phyloP scores from a whole-genome alignment of 2,329 filamentous ascomycete genomes.

The Triangularia setosa region DNA sequence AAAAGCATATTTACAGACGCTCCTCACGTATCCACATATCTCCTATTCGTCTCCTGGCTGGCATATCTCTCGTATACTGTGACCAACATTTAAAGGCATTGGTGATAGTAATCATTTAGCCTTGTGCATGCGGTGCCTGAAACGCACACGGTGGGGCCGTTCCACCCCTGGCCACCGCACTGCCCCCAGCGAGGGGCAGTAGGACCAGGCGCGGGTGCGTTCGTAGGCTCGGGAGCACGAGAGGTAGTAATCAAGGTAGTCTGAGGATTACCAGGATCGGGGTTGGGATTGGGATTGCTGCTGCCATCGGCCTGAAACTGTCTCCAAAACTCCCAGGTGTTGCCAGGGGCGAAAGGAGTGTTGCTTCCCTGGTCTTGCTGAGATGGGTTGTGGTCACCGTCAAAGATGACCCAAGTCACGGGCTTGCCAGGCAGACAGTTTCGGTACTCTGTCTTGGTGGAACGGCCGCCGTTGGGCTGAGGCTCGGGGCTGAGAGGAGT shows the following conservation, averaged over 20 bases:
- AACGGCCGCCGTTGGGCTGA: slow-evolving; percentile 9
- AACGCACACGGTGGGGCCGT: slow-evolving; percentile 34
- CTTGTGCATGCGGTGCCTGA: slow-evolving; percentile 34
- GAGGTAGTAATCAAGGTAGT: not conserved
- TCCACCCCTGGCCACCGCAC: slow-evolving; percentile 36
- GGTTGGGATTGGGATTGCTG: not conserved
- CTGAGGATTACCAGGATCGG: not conserved
- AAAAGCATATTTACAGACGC: not conserved
- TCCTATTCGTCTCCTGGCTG: not conserved
- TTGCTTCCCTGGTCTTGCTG: slow-evolving; percentile 5
- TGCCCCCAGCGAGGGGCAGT: slow-evolving; percentile 30
- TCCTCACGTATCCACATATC: not conserved
- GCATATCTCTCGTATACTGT: not conserved
- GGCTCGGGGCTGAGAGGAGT: slow-evolving; percentile 3
- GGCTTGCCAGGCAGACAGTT: slow-evolving; percentile 15
- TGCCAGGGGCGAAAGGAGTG: slow-evolving; percentile 6
- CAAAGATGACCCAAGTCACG: slow-evolving; percentile 13
- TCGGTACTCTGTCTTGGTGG: slow-evolving; percentile 16
- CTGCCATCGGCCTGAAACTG: not conserved
- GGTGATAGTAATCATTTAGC: slow-evolving; percentile 38
- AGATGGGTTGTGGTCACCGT: slow-evolving; percentile 29
- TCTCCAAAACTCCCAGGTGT: slow-evolving; percentile 12
- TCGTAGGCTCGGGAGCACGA: slow-evolving; percentile 2
- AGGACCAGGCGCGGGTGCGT: not conserved
- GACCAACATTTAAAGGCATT: slow-evolving; percentile 35